A percentile compares a stretch with the other conserved stretches of the same genome.
Evolutionary conservation across 495 filamentous ascomycete genomes (phyloP).

Genomic region (Neurospora discreta): DNA sequence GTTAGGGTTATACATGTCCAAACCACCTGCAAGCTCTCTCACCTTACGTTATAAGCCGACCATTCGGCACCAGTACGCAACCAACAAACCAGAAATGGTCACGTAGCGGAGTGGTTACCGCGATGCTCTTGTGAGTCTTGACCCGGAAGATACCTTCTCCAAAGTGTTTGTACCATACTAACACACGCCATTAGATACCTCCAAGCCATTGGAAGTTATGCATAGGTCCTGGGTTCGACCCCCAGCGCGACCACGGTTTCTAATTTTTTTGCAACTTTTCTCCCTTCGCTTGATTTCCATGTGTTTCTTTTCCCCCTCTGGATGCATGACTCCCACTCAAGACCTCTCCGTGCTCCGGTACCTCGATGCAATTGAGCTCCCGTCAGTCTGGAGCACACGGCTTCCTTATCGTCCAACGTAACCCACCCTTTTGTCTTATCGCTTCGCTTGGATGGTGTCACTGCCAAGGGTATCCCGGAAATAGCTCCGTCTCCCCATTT

Average conservation of each 20-base stretch:
- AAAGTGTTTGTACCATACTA: constrained; percentile 1
- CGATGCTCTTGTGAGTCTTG: background rate
- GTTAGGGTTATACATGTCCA: background rate
- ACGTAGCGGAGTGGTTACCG: background rate
- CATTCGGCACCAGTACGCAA: background rate
- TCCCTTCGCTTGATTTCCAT: background rate
- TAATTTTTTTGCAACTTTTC: background rate
- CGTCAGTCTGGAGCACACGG: background rate
- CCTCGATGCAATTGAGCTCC: background rate
- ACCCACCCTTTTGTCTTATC: background rate
- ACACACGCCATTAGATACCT: background rate
- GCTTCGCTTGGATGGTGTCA: background rate
- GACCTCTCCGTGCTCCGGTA: background rate
- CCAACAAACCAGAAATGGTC: background rate
- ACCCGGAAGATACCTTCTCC: background rate
- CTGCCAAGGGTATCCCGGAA: background rate
- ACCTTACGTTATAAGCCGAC: background rate
- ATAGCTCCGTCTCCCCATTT: background rate
- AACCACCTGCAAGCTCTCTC: background rate
- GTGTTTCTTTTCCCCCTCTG: background rate
- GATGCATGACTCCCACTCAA: background rate
- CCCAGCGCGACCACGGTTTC: background rate
- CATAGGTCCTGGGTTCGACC: background rate
- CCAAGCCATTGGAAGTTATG: background rate
- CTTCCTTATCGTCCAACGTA: background rate